These are phyloP conservation scores for Nigrospora oryzae DNA, from an alignment of 2,329 filamentous ascomycete species.

Conservation along the genomic window DNA sequence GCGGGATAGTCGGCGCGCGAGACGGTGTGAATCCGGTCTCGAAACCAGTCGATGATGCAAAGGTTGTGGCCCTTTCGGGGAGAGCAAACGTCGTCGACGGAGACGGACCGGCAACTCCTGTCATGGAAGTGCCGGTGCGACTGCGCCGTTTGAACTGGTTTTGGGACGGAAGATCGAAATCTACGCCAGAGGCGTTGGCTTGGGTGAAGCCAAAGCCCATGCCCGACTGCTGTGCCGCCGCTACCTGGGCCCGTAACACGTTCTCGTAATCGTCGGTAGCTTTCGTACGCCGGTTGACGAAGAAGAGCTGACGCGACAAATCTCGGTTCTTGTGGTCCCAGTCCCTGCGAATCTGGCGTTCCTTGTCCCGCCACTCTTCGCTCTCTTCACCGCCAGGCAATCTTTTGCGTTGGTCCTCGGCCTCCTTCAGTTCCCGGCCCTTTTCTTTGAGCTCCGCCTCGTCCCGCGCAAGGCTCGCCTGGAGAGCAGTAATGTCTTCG, in stretches of 20 bases:
- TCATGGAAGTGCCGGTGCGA: slow-evolving; percentile 37
- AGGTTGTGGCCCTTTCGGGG: slow-evolving; percentile 25
- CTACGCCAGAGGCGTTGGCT: slow-evolving; percentile 32
- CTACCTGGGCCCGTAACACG: slow-evolving; percentile 37
- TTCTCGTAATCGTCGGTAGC: slow-evolving; percentile 34
- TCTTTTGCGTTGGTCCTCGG: slow-evolving; percentile 62
- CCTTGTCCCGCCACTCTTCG: slow-evolving; percentile 43
- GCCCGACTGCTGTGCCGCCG: slow-evolving; percentile 30
- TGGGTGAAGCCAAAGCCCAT: slow-evolving; percentile 35
- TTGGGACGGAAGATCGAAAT: slow-evolving; percentile 35
- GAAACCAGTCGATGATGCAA: slow-evolving; percentile 35
- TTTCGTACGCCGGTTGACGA: slow-evolving; percentile 33
- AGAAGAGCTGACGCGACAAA: slow-evolving; percentile 39
- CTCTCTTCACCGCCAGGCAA: slow-evolving; percentile 54
- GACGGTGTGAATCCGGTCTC: slow-evolving; percentile 28
- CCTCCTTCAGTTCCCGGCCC: slow-evolving; percentile 60
- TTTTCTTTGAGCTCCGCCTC: slow-evolving; percentile 69
- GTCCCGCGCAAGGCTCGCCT: slow-evolving; percentile 55
- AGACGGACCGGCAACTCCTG: slow-evolving; percentile 29
- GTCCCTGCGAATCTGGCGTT: slow-evolving; percentile 42
- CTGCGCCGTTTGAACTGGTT: slow-evolving; percentile 38
- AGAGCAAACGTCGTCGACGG: slow-evolving; percentile 31
- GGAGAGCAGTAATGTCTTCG: slow-evolving; percentile 48
- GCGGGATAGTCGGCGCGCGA: slow-evolving; percentile 27
- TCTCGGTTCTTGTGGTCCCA: slow-evolving; percentile 47